A percentile compares a stretch with the other conserved stretches of the same genome.
phyloP scores from a whole-genome alignment of 2,329 filamentous ascomycete genomes.

The Epichloe elymi region DNA sequence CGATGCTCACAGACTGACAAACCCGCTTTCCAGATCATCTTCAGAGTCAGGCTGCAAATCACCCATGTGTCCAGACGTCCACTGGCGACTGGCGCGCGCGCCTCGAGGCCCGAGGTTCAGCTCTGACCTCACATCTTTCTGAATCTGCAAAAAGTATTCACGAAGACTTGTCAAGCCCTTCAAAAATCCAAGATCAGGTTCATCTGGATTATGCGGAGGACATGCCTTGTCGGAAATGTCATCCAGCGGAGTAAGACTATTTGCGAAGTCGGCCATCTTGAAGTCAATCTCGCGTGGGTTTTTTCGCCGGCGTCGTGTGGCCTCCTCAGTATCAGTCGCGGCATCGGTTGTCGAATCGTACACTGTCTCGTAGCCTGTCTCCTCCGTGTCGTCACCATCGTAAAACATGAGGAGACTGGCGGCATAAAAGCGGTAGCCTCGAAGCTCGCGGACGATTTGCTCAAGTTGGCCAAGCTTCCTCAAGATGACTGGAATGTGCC shows the following conservation, averaged over 20 bases:
- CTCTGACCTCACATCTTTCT: conserved; percentile 55
- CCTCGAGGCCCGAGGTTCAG: conserved; percentile 31
- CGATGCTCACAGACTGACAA: conserved; percentile 1
- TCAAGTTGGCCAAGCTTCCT: conserved; percentile 76
- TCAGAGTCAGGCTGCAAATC: conserved; percentile 16
- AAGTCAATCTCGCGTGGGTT: conserved; percentile 62
- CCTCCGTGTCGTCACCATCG: conserved; percentile 59
- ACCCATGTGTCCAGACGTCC: conserved; percentile 11
- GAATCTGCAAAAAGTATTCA: conserved; percentile 84
- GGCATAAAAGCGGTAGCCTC: conserved; percentile 88
- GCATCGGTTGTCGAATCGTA: conserved; percentile 46
- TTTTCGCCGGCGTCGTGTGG: conserved; percentile 30
- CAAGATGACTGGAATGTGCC: conserved; percentile 78
- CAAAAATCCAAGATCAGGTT: conserved; percentile 80
- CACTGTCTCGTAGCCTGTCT: conserved; percentile 33
- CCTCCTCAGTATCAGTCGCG: conserved; percentile 44
- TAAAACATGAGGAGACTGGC: conserved; percentile 93
- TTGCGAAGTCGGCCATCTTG: conserved; percentile 97
- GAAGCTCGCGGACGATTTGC: conserved; percentile 63
- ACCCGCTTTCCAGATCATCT: conserved; percentile 10
- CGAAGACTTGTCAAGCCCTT: conserved; percentile 68
- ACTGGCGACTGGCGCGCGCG: background rate
- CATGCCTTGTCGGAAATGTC: conserved; percentile 49
- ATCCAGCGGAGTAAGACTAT: conserved; percentile 86
- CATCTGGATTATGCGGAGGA: conserved; percentile 66